phyloP scores from a whole-genome alignment of 208 protist species.

The Leishmania mexicana region DNA sequence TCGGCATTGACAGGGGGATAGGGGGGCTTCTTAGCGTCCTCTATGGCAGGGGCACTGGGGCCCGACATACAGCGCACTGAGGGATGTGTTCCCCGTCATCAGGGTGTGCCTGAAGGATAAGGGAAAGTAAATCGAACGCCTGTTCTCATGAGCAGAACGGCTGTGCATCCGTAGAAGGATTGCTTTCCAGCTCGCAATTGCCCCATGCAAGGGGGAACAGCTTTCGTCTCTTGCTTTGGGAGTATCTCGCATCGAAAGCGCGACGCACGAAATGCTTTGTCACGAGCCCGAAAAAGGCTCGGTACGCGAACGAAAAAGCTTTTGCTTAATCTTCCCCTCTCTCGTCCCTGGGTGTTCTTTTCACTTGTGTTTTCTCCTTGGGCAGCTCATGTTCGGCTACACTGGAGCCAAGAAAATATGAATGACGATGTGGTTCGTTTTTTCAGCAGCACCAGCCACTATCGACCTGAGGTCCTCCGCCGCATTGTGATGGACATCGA shows the following conservation, averaged over 20 bases:
- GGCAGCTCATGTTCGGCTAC: neutral
- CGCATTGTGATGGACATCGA: slow-evolving; percentile 50
- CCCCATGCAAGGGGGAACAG: neutral
- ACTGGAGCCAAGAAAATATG: slow-evolving; percentile 14
- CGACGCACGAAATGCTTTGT: neutral
- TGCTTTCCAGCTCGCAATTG: neutral
- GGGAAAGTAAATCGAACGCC: neutral
- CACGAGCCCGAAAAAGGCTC: neutral
- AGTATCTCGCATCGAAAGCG: neutral
- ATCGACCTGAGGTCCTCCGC: slow-evolving; percentile 36
- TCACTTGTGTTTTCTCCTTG: neutral
- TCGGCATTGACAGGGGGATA: neutral
- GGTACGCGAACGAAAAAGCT: neutral
- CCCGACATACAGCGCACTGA: neutral
- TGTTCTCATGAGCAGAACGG: neutral
- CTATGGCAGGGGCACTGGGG: neutral
- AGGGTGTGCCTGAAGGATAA: neutral
- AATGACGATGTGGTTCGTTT: slow-evolving; percentile 60
- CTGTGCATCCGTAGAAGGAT: neutral
- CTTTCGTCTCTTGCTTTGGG: neutral
- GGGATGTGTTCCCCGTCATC: neutral
- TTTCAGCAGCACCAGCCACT: slow-evolving; percentile 39
- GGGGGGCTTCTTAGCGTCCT: neutral
- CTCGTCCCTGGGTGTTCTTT: neutral
- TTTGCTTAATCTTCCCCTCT: neutral